Evolutionary conservation across 306 rosid genomes (phyloP).

Genomic region (Lathyrus tuberosus): DNA sequence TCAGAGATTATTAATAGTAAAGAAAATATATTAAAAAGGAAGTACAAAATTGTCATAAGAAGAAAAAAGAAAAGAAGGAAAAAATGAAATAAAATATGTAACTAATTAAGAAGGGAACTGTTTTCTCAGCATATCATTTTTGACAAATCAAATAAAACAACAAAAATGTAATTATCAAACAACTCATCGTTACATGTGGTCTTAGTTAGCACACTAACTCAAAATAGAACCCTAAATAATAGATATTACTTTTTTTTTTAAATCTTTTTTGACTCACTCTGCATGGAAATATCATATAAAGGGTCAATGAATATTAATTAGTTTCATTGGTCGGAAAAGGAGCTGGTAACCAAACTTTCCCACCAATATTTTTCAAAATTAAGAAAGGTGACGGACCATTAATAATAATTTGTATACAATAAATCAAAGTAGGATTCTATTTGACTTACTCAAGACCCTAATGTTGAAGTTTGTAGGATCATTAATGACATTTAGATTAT

Average conservation of each 20-base stretch:
- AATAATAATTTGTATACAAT: slow-evolving; percentile 2
- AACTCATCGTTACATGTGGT: slow-evolving; percentile 48
- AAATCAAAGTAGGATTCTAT: slow-evolving; percentile 53
- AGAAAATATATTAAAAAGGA: not conserved
- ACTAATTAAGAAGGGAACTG: not conserved
- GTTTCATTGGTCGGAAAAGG: slow-evolving; percentile 70
- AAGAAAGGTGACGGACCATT: slow-evolving; percentile 53
- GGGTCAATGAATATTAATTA: slow-evolving; percentile 37
- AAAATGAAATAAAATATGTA: not conserved
- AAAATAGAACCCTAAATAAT: slow-evolving; percentile 37
- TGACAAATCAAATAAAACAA: slow-evolving; percentile 48
- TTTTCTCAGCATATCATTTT: slow-evolving; percentile 46
- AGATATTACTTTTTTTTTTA: not conserved
- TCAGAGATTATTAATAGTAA: not conserved
- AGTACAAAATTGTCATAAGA: not conserved
- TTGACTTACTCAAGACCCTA: slow-evolving; percentile 60
- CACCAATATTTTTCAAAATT: slow-evolving; percentile 59
- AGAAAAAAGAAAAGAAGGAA: not conserved
- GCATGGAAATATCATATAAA: slow-evolving; percentile 35
- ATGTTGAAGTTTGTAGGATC: slow-evolving; percentile 15
- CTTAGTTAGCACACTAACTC: slow-evolving; percentile 28
- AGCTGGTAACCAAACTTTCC: slow-evolving; percentile 91
- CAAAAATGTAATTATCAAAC: slow-evolving; percentile 26
- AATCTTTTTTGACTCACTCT: slow-evolving; percentile 14
- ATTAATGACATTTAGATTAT: slow-evolving; percentile 26